These are phyloP conservation scores for Amylocarpus encephaloides DNA, from an alignment of 2,329 filamentous ascomycete genomes.

Conservation along the genomic window DNA sequence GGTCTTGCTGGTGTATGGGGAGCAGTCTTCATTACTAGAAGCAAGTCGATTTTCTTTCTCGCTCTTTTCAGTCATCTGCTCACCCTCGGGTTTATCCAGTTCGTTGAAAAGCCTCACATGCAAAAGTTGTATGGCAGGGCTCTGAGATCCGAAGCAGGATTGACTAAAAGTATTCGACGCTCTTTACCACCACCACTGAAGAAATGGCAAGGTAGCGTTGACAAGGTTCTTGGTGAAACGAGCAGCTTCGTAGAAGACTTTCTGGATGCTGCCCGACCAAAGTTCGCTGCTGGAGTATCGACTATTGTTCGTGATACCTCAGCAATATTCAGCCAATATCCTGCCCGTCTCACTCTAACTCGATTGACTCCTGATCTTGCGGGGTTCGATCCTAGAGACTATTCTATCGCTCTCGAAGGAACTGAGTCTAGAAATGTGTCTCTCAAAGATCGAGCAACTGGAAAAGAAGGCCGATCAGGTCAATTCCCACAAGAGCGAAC, in stretches of 20 bases:
- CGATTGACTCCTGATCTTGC: slow-evolving; percentile 73
- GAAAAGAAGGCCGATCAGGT: slow-evolving; percentile 66
- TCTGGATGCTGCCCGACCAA: slow-evolving; percentile 76
- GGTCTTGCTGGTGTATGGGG: slow-evolving; percentile 96
- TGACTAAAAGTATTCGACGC: slow-evolving; percentile 85
- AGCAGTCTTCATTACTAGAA: slow-evolving; percentile 87
- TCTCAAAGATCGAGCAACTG: slow-evolving; percentile 55
- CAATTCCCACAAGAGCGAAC: slow-evolving; percentile 57
- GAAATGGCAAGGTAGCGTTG: slow-evolving; percentile 78
- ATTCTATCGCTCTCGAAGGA: slow-evolving; percentile 69
- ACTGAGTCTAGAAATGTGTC: slow-evolving; percentile 47
- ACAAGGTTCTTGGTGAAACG: slow-evolving; percentile 79
- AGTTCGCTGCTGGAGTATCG: slow-evolving; percentile 77
- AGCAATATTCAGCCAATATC: slow-evolving; percentile 82
- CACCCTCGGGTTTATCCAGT: slow-evolving; percentile 81
- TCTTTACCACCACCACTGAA: slow-evolving; percentile 78
- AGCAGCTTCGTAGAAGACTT: slow-evolving; percentile 88
- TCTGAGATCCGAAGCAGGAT: slow-evolving; percentile 77
- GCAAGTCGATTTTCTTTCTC: slow-evolving; percentile 76
- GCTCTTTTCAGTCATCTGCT: slow-evolving; percentile 81
- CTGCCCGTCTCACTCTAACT: slow-evolving; percentile 77
- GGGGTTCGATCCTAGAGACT: slow-evolving; percentile 72
- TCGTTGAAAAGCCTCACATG: slow-evolving; percentile 96
- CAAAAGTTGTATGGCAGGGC: slow-evolving; percentile 89
- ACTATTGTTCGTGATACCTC: slow-evolving; percentile 84